phyloP scores from a whole-genome alignment of 257 asterid species.

The Nicotiana benthamiana region DNA sequence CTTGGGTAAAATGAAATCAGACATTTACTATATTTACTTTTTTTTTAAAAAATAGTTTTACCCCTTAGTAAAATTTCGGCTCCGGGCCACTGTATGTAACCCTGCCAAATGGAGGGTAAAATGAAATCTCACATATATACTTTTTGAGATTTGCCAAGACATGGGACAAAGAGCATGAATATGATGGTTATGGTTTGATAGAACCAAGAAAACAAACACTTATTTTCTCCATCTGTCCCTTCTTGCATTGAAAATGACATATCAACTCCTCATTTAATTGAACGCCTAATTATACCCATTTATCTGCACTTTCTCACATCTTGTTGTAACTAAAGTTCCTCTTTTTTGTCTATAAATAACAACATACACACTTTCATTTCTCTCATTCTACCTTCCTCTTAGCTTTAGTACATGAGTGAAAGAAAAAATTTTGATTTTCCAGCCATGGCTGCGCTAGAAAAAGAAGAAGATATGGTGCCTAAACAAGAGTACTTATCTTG shows the following conservation, averaged over 20 bases:
- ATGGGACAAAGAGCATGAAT: background rate
- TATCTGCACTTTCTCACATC: background rate
- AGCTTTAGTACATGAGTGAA: too few relatives aligned
- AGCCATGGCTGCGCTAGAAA: background rate
- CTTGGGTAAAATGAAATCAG: too few relatives aligned
- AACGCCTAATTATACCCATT: constrained; percentile 9
- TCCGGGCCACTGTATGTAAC: too few relatives aligned
- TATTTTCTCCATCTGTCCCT: constrained; percentile 5
- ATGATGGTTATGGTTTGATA: background rate
- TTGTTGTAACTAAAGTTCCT: background rate
- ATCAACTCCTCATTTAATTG: constrained; percentile 1
- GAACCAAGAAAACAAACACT: constrained; percentile 5
- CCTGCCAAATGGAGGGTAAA: too few relatives aligned
- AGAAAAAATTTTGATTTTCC: too few relatives aligned
- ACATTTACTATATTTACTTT: too few relatives aligned
- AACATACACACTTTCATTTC: background rate
- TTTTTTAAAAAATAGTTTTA: too few relatives aligned
- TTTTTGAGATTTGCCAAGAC: background rate
- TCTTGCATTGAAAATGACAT: background rate
- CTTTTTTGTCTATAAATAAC: background rate
- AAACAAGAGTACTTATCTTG: background rate
- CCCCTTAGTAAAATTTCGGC: too few relatives aligned
- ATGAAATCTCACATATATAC: too few relatives aligned
- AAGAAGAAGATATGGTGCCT: background rate
- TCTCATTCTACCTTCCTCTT: background rate